These are phyloP conservation scores for Thraustochytrium striatum DNA, from an alignment of 352 stramenopile species.

Conservation along the genomic window DNA sequence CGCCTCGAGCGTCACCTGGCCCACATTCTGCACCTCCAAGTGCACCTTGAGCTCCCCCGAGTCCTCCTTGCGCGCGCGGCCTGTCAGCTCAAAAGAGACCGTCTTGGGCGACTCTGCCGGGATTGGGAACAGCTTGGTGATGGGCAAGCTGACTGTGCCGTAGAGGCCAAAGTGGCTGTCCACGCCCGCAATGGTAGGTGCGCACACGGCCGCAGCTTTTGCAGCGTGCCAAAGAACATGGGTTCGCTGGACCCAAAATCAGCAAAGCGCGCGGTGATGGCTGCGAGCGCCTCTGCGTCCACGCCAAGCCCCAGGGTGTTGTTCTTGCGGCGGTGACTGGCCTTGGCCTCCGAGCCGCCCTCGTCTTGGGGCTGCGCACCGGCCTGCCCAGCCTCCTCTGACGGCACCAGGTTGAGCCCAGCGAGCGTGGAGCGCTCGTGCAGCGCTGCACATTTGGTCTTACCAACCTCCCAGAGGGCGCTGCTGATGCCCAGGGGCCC, in stretches of 20 bases:
- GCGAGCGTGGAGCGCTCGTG: slow-evolving; percentile 25
- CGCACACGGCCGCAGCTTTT: slow-evolving; percentile 40
- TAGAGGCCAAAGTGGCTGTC: neutral
- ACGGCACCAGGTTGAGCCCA: neutral
- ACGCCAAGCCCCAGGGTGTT: slow-evolving; percentile 11
- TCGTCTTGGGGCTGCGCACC: neutral
- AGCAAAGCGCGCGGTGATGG: slow-evolving; percentile 12
- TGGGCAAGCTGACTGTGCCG: slow-evolving; percentile 20
- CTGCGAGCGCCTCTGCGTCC: slow-evolving; percentile 14
- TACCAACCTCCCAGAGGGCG: slow-evolving; percentile 33
- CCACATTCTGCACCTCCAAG: slow-evolving; percentile 33
- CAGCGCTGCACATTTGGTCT: slow-evolving; percentile 2
- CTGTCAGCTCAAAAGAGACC: slow-evolving; percentile 32
- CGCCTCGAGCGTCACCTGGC: neutral
- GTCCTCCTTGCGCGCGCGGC: slow-evolving; percentile 3
- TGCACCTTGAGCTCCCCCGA: slow-evolving; percentile 37
- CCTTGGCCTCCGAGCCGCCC: neutral
- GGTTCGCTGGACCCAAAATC: slow-evolving; percentile 21
- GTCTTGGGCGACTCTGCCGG: slow-evolving; percentile 13
- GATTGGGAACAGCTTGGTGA: slow-evolving; percentile 37
- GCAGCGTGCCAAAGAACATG: slow-evolving; percentile 34
- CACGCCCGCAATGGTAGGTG: slow-evolving; percentile 27
- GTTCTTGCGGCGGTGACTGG: neutral
- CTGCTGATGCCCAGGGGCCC: slow-evolving; percentile 23
- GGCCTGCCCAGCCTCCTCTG: no score